Evolutionary conservation across 345 rosid genomes (phyloP).

Genomic region (Ceriops decandra): DNA sequence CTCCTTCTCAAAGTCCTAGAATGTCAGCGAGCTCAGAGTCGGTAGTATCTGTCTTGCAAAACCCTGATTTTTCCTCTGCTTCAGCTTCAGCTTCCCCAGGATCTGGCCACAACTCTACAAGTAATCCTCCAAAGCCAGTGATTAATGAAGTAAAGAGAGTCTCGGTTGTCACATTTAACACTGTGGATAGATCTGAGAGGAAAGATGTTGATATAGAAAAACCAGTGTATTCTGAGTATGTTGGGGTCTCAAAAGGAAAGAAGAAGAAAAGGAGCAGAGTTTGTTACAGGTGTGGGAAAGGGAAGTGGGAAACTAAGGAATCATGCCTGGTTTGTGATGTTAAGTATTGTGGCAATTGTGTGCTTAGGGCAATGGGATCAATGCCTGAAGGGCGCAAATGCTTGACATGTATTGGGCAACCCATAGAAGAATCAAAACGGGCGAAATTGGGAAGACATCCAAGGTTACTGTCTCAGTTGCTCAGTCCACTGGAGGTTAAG

Average conservation of each 20-base stretch:
- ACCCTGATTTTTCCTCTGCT: slow-evolving; percentile 76
- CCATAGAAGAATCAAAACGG: slow-evolving; percentile 86
- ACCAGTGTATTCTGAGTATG: slow-evolving; percentile 50
- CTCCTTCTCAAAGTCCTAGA: slow-evolving; percentile 71
- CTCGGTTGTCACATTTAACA: slow-evolving; percentile 75
- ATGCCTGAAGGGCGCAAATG: slow-evolving; percentile 99
- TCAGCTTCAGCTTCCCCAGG: slow-evolving; percentile 81
- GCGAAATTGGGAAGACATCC: slow-evolving; percentile 72
- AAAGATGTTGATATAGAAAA: slow-evolving; percentile 46
- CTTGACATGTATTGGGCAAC: slow-evolving; percentile 73
- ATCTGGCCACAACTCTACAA: slow-evolving; percentile 39
- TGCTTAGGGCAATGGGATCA: slow-evolving; percentile 97
- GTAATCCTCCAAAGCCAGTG: slow-evolving; percentile 35
- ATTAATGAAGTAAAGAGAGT: slow-evolving; percentile 43
- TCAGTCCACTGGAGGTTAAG: slow-evolving; percentile 92
- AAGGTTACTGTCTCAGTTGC: slow-evolving; percentile 66
- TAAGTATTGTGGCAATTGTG: slow-evolving; percentile 87
- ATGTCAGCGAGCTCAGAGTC: slow-evolving; percentile 86
- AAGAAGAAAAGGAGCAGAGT: slow-evolving; percentile 55
- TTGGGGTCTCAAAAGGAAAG: slow-evolving; percentile 55
- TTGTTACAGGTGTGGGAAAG: slow-evolving; percentile 79
- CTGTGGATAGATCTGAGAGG: slow-evolving; percentile 46
- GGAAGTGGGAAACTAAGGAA: slow-evolving; percentile 94
- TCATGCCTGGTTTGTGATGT: slow-evolving; percentile 91
- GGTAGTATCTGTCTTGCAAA: slow-evolving; percentile 87